Evolutionary conservation across 305 asterid genomes (phyloP).

Genomic region (Fraxinus greggii): DNA sequence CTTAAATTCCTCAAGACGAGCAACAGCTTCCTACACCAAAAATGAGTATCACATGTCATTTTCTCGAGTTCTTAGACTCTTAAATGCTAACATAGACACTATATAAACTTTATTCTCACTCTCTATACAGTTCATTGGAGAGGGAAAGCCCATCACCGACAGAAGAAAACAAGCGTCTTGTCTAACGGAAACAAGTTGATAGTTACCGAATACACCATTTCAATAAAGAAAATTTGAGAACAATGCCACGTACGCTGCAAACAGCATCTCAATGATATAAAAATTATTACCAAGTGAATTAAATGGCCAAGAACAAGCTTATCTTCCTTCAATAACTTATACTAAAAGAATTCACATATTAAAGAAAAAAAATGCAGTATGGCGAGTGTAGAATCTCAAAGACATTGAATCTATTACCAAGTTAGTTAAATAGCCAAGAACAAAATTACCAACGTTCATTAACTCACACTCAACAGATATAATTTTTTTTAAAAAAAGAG

Average conservation of each 20-base stretch:
- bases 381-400: conserved; percentile 27
- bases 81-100: neutral
- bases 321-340: neutral
- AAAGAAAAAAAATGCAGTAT: neutral
- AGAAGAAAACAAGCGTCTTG: neutral
- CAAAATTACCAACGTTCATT: neutral
- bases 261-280: conserved; percentile 33
- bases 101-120: neutral
- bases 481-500: neutral
- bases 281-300: neutral
- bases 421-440: neutral
- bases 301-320: neutral
- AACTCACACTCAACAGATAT: neutral
- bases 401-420: neutral
- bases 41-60: conserved; percentile 11
- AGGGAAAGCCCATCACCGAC: neutral
- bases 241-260: neutral
- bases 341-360: neutral
- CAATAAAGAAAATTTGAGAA: neutral
- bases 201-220: neutral
- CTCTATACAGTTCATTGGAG: neutral
- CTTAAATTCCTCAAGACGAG: conserved; percentile 90
- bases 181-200: neutral
- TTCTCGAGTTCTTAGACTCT: neutral
- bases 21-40: conserved; percentile 74